Evolutionary conservation across 225 moss, liverwort and hornwort species (phyloP).

Genomic region (Sphagnum contortum): DNA sequence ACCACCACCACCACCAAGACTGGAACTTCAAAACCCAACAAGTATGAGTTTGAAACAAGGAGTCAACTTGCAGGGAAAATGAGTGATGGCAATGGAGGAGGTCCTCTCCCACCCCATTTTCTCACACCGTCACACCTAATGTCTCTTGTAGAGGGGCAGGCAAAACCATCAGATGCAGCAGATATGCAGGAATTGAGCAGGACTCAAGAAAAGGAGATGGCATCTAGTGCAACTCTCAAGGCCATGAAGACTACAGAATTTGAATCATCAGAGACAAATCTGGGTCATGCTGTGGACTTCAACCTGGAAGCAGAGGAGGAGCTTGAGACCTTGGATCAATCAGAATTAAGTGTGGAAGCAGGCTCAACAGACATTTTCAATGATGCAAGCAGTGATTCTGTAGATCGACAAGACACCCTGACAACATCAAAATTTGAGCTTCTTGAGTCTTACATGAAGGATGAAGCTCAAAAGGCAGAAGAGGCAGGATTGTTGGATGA

Average conservation of each 20-base stretch:
- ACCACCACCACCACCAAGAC: no score
- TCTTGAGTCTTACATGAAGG: conserved; percentile 3
- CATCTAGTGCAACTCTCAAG: no score
- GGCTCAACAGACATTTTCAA: conserved; percentile 5
- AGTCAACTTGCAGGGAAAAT: no score
- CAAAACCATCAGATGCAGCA: no score
- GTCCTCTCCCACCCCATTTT: conserved; percentile 22
- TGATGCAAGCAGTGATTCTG: not conserved
- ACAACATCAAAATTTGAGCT: conserved; percentile 4
- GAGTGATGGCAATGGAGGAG: no score
- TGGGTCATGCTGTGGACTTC: not conserved
- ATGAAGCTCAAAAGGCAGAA: conserved; percentile 28
- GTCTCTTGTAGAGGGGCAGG: conserved; percentile 38
- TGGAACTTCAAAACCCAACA: no score
- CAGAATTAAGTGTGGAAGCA: conserved; percentile 8
- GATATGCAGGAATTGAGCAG: no score
- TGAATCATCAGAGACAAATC: not conserved
- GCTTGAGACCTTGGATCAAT: not conserved
- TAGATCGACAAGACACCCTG: not conserved
- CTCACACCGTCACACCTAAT: conserved; percentile 52
- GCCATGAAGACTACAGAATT: not conserved
- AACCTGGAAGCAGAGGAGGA: not conserved
- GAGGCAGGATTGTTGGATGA: conserved; percentile 40
- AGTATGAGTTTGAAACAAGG: no score
- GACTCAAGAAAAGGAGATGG: no score